A percentile compares a stretch with the other conserved stretches of the same genome.
Conservation (phyloP, 768 basidiomycete species). For the Russula virescens region DNA sequence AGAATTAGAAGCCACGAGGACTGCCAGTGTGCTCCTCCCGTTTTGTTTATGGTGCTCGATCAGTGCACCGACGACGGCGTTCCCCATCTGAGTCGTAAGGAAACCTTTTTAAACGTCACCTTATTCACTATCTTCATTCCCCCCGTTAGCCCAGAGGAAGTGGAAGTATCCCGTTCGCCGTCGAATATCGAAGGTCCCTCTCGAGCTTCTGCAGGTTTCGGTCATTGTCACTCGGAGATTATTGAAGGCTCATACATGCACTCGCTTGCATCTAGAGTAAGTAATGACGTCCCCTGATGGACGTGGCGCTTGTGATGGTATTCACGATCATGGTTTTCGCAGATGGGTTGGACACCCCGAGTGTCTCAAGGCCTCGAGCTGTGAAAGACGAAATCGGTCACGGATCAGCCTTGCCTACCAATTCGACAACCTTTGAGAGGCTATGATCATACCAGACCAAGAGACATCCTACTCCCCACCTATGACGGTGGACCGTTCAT, state of each 20-base stretch:
- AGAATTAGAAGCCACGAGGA: not conserved
- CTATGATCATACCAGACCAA: no score
- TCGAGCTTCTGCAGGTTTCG: not conserved
- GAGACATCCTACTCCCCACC: no score
- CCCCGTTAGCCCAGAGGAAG: not conserved
- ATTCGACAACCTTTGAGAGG: no score
- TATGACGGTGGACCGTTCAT: no score
- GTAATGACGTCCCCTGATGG: not conserved
- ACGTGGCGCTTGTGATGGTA: not conserved
- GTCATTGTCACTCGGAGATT: not conserved
- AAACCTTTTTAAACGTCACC: no score
- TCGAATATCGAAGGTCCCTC: not conserved
- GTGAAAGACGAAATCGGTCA: no score
- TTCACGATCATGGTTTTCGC: not conserved
- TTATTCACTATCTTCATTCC: not conserved
- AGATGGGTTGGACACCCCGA: not conserved
- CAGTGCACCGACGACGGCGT: no score
- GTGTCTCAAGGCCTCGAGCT: not conserved
- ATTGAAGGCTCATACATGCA: not conserved
- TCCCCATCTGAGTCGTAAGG: no score
- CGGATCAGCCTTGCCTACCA: no score
- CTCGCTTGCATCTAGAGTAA: not conserved
- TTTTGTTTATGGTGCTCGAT: no score
- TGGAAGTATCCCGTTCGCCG: not conserved
- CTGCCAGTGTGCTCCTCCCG: no score